Base-by-base conservation (phyloP, 352 stramenopile species). In the Phytophthora capsici region DNA sequence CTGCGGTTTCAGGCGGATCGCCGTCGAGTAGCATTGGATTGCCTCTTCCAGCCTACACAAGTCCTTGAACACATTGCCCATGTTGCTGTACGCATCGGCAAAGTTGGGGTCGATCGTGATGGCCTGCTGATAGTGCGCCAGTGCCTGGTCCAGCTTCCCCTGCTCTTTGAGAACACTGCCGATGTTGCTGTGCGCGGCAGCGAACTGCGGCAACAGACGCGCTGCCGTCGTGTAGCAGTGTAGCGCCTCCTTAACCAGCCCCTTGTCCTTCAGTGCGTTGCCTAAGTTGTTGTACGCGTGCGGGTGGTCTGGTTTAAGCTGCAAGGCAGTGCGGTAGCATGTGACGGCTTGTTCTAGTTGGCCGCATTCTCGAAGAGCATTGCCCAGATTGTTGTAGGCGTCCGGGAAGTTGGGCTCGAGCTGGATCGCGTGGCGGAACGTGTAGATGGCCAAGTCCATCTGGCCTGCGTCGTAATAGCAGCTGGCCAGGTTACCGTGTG, bases 281-380 rank as follows among this genome's bases (percentile, higher is more conserved):
- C 90, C 93, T n/a, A 98, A 49, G 54, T 98, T 98, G 79, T 98
- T 98, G 77, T 98, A 98, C 6, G 93, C 92, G 63, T 98, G 91
- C 9, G 92, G 89, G 65, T 98, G 93, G 72, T 98, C 91, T 0
- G 93, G 86, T 59, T 97, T 97, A 22, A 98, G 75, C 25, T 90
- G 76, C 43, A 98, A 70, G 26, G 91, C 92, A 20, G 88, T 95
- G 19, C 88, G 80, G 71, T 98, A 98, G 70, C 89, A 96, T 44
- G 77, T 83, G 16, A 97, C 87, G 6, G 84, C 75, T 36, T 91
- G 84, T 40, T 94, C 86, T 19, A 94, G 69, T 44, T 96, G 82
- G 5, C 83, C 87, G 37, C 92, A 78, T 45, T 97, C 91, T 9
- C 90, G 80, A 37, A 98, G 66, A 9, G 94, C 94, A 47, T 98